These are phyloP conservation scores for Cercophora scortea DNA, from an alignment of 495 filamentous ascomycete species.

Conservation along the genomic window DNA sequence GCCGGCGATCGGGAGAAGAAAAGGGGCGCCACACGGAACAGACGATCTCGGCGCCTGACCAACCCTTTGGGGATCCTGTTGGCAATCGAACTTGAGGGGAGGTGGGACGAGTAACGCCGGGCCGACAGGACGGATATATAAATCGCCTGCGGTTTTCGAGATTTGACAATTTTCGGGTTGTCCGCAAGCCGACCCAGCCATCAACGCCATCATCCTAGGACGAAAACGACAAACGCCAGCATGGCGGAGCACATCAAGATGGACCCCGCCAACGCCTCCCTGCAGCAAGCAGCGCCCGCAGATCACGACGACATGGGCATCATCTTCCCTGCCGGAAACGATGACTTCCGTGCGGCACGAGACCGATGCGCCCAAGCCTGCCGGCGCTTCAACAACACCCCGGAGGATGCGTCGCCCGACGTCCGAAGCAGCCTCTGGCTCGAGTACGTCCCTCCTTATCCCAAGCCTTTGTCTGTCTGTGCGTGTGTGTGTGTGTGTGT, in stretches of 20 bases:
- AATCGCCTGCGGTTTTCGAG: background rate
- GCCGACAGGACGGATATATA: background rate
- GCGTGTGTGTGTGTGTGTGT: background rate
- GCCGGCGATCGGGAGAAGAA: too few relatives aligned
- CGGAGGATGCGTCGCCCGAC: conserved; percentile 24
- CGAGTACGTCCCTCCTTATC: conserved; percentile 18
- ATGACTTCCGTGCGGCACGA: conserved; percentile 24
- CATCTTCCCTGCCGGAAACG: conserved; percentile 25
- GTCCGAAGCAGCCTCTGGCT: conserved; percentile 21
- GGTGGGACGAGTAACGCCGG: too few relatives aligned
- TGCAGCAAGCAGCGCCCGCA: background rate
- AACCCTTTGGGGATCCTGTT: too few relatives aligned
- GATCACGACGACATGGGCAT: background rate
- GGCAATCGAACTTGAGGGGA: too few relatives aligned
- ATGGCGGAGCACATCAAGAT: background rate
- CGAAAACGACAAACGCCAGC: background rate
- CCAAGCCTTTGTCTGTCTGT: background rate
- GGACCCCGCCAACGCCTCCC: background rate
- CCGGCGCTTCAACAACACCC: conserved; percentile 25
- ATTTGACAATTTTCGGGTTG: background rate
- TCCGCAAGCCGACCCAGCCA: background rate
- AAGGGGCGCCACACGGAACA: too few relatives aligned
- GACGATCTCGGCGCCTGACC: too few relatives aligned
- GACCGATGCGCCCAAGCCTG: conserved; percentile 25
- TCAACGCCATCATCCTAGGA: background rate